A percentile compares a stretch with the other conserved stretches of the same genome.
Conservation (phyloP, 768 basidiomycete species). For the Psilocybe sp. region DNA sequence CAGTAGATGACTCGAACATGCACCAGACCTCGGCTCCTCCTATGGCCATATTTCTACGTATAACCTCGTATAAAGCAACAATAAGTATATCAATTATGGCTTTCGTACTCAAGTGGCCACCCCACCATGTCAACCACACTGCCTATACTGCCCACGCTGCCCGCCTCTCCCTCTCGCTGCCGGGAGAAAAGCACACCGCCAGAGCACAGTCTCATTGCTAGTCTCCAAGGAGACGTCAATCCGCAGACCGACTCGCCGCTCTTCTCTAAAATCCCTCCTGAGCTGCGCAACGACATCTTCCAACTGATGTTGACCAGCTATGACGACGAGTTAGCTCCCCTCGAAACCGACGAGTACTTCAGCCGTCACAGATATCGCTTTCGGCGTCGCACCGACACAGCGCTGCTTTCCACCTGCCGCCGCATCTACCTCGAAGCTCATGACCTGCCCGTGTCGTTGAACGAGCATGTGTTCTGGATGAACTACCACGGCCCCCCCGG, state of each 20-base stretch:
- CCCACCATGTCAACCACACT: no score
- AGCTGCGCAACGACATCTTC: constrained; percentile 10
- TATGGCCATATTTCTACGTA: no score
- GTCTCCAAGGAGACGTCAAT: neutral
- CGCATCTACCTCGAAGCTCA: constrained; percentile 11
- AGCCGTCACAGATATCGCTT: constrained; percentile 5
- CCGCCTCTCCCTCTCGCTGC: no score
- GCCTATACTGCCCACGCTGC: no score
- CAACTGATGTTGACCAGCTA: constrained; percentile 4
- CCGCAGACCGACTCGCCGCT: constrained; percentile 6
- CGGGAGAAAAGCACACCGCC: neutral
- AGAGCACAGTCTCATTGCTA: constrained; percentile 6
- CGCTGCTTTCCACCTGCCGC: constrained; percentile 8
- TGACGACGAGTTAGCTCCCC: constrained; percentile 6
- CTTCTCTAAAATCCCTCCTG: constrained; percentile 4
- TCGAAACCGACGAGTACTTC: constrained; percentile 1
- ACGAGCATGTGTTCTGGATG: constrained; percentile 12
- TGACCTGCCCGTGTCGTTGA: constrained; percentile 6
- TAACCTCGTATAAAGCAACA: no score
- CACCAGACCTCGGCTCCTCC: no score
- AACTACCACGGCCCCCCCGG: neutral
- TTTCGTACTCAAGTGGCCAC: no score
- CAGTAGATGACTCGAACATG: no score
- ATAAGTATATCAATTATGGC: no score
- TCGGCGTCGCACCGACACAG: constrained; percentile 6